Conservation (phyloP, 257 asterid genomes). For the Striga asiatica region DNA sequence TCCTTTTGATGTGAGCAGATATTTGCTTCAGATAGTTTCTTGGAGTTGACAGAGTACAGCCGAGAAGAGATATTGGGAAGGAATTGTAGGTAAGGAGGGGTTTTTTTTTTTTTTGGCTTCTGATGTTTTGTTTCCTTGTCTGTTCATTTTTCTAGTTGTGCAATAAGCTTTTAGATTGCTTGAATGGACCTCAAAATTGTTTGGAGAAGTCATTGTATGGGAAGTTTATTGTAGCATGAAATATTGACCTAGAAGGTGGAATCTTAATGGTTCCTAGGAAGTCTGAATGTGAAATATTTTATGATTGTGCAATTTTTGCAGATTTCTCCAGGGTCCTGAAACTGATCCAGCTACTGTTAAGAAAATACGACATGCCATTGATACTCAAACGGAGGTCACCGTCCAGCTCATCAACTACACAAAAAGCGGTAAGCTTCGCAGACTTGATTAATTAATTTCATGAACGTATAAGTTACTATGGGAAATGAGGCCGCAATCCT, state of each 20-base stretch:
- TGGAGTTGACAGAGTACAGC: slow-evolving; percentile 96
- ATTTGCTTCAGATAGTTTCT: slow-evolving; percentile 97
- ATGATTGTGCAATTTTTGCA: slow-evolving; percentile 13
- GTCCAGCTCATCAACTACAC: slow-evolving; percentile 98
- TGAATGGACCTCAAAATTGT: not conserved
- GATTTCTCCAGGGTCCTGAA: slow-evolving; percentile 98
- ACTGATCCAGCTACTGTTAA: slow-evolving; percentile 86
- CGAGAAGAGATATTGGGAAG: slow-evolving; percentile 96
- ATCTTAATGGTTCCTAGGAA: not conserved
- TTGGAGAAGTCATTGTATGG: not conserved
- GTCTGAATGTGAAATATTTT: not conserved
- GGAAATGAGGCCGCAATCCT: not conserved
- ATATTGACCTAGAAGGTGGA: not conserved
- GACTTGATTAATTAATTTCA: not conserved
- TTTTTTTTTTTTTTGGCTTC: not conserved
- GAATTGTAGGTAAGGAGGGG: slow-evolving; percentile 71
- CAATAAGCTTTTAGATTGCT: not conserved
- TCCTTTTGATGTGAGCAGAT: slow-evolving; percentile 33
- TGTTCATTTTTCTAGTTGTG: not conserved
- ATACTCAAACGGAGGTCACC: slow-evolving; percentile 80
- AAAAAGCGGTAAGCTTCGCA: slow-evolving; percentile 53
- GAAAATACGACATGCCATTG: slow-evolving; percentile 90
- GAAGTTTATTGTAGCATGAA: not conserved
- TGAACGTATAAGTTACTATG: not conserved
- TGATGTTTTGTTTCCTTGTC: not conserved